phyloP scores from a whole-genome alignment of 352 stramenopile genomes.

The Phytopythium aichiense region DNA sequence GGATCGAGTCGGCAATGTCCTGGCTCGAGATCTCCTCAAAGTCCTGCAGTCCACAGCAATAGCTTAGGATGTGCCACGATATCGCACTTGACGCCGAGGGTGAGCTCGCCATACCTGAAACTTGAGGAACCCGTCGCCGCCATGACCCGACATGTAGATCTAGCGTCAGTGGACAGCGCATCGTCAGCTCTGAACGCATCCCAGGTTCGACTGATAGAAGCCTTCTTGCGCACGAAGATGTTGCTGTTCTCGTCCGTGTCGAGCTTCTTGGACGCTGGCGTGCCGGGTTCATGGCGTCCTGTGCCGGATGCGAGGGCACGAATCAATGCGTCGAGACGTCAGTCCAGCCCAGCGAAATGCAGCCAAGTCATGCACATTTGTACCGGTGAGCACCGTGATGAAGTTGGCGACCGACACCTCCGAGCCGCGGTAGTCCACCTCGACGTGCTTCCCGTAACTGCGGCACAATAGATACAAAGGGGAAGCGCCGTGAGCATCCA shows the following conservation, averaged over 20 bases:
- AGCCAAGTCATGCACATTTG: too few species aligned
- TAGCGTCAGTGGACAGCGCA: conserved; percentile 11
- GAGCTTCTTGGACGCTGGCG: conserved; percentile 85
- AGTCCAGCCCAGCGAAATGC: too few species aligned
- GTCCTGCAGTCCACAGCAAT: conserved; percentile 41
- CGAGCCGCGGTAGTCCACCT: conserved; percentile 94
- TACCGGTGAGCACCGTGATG: conserved; percentile 90
- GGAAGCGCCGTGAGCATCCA: background rate
- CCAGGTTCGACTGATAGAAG: too few species aligned
- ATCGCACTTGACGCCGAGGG: too few species aligned
- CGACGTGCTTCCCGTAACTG: conserved; percentile 87
- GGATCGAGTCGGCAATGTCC: conserved; percentile 90
- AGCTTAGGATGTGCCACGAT: too few species aligned
- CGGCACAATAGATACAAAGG: background rate
- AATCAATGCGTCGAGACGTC: too few species aligned
- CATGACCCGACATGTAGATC: conserved; percentile 93
- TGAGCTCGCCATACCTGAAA: conserved; percentile 78
- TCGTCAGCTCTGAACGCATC: background rate
- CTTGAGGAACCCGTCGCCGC: conserved; percentile 97
- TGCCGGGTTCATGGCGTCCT: conserved; percentile 87
- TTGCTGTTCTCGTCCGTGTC: conserved; percentile 88
- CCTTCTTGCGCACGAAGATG: conserved; percentile 66
- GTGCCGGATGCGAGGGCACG: too few species aligned
- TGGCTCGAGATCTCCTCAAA: conserved; percentile 95
- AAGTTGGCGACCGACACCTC: conserved; percentile 98